Percentiles rank a stretch among this genome's conserved stretches.
Conservation (phyloP, 352 stramenopile species). For the Phytopythium montanum region DNA sequence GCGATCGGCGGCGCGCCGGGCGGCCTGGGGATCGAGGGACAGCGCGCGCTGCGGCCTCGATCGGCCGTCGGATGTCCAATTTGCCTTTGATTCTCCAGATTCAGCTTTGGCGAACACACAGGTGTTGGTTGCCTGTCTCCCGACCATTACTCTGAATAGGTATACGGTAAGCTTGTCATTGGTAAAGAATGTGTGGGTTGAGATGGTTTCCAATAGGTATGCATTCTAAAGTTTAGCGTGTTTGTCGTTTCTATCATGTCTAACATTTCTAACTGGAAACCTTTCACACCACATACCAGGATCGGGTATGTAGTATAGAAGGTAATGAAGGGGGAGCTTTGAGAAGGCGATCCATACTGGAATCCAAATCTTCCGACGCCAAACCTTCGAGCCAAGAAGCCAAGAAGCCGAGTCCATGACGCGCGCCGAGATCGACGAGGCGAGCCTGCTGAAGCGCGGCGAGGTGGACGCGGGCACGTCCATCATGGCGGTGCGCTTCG, state of each 20-base stretch:
- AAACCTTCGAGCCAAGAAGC: background rate
- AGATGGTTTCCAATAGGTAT: background rate
- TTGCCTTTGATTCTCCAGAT: background rate
- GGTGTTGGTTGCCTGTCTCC: background rate
- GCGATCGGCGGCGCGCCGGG: background rate
- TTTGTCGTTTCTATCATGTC: too few species aligned
- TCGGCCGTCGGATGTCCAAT: background rate
- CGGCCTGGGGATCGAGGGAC: background rate
- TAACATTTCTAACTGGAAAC: too few species aligned
- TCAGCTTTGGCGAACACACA: background rate
- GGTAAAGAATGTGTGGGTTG: background rate
- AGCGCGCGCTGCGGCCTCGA: background rate
- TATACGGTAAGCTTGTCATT: background rate
- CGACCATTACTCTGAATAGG: background rate
- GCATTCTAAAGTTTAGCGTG: too few species aligned
- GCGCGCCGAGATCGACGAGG: constrained; percentile 54
- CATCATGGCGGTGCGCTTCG: constrained; percentile 97
- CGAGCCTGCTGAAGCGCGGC: constrained; percentile 74
- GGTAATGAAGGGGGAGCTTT: background rate
- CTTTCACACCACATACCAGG: background rate
- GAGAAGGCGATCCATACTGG: background rate
- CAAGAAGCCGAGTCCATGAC: constrained; percentile 28
- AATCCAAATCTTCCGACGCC: background rate
- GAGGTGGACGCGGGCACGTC: constrained; percentile 96
- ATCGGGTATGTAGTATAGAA: background rate